Conservation (phyloP, 306 rosid species). For the Vigna angularis region DNA sequence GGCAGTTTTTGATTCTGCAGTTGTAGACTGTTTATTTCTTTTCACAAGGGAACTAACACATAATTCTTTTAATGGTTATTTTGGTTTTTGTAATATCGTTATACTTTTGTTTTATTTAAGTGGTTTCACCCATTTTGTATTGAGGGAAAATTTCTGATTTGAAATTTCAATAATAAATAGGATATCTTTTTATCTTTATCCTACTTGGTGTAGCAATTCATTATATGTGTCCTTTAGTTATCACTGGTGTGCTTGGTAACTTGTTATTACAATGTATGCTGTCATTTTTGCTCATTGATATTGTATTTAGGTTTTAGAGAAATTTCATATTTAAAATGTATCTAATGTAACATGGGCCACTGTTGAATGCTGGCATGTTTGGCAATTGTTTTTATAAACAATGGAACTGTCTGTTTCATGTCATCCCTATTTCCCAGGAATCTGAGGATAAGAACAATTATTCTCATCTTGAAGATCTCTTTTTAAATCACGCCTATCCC, state of each 20-base stretch:
- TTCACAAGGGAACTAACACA: background rate
- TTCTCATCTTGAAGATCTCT: too few species aligned
- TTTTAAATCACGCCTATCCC: too few species aligned
- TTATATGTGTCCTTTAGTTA: background rate
- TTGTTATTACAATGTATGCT: background rate
- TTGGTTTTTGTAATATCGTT: conserved; percentile 4
- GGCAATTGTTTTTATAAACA: background rate
- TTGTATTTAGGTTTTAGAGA: background rate
- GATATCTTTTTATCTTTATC: background rate
- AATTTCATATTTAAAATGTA: background rate
- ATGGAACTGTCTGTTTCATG: too few species aligned
- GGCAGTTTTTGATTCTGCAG: conserved; percentile 19
- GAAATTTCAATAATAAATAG: background rate
- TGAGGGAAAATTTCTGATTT: background rate
- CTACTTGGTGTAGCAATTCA: background rate
- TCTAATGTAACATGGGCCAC: background rate
- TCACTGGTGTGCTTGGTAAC: background rate
- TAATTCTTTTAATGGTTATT: conserved; percentile 18
- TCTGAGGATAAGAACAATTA: too few species aligned
- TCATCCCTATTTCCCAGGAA: too few species aligned
- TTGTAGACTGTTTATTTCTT: conserved; percentile 7
- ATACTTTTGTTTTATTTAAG: background rate
- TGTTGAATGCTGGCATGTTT: background rate
- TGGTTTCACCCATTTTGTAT: background rate
- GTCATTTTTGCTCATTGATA: background rate